phyloP scores from a whole-genome alignment of 352 stramenopile species.

The Globisporangium solare region DNA sequence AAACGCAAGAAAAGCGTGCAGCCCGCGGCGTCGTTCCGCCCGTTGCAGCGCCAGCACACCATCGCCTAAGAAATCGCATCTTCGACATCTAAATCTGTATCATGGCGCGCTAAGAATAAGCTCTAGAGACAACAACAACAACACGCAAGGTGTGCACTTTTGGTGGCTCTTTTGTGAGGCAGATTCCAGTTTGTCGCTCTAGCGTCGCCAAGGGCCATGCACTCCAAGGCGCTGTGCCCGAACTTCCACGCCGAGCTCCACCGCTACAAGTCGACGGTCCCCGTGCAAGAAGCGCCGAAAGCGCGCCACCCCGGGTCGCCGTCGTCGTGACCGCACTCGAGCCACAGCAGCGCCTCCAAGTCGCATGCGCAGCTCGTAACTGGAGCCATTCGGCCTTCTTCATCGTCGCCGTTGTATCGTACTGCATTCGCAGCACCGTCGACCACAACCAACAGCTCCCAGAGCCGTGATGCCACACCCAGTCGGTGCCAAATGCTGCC shows the following conservation, averaged over 20 bases:
- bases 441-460: too few relatives aligned
- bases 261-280: conserved; percentile 23
- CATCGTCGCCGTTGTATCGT: not conserved
- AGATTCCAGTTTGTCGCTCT: too few relatives aligned
- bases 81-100: not conserved
- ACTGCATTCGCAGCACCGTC: too few relatives aligned
- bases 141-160: too few relatives aligned
- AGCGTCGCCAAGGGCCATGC: not conserved
- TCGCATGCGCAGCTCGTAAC: not conserved
- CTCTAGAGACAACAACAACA: not conserved
- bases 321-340: conserved; percentile 8
- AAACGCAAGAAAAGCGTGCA: conserved; percentile 19
- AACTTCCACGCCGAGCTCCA: conserved; percentile 53
- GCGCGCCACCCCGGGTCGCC: not conserved
- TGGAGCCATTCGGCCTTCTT: not conserved
- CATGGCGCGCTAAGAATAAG: not conserved
- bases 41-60: conserved; percentile 10
- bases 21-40: not conserved
- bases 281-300: conserved; percentile 12
- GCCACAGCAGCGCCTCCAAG: not conserved
- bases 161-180: too few relatives aligned
- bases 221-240: conserved; percentile 37
- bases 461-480: too few relatives aligned
- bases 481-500: too few relatives aligned
- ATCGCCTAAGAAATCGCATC: not conserved